phyloP scores from a whole-genome alignment of 139 green algal genomes.

The Zygnema circumcarinatum region DNA sequence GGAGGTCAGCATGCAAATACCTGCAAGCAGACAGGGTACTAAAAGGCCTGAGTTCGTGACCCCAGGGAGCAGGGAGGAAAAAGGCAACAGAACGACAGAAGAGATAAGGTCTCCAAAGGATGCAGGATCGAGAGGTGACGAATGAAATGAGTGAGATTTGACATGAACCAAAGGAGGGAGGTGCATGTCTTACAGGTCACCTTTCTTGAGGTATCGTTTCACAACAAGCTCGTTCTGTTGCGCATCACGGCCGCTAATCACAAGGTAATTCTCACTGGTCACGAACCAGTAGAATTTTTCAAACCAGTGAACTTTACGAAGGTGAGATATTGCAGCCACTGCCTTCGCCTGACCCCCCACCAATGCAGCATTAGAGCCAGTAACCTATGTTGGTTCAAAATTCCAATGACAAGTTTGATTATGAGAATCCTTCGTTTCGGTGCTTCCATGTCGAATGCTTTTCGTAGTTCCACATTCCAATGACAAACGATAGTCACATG shows the following conservation, averaged over 20 bases:
- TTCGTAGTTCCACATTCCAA: too few species aligned
- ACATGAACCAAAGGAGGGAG: not conserved
- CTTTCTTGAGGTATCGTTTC: constrained; percentile 68
- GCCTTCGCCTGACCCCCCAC: constrained; percentile 63
- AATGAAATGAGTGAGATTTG: not conserved
- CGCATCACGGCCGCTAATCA: constrained; percentile 86
- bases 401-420: too few species aligned
- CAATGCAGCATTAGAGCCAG: not conserved
- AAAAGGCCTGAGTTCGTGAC: not conserved
- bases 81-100: not conserved
- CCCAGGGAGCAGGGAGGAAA: constrained; percentile 16
- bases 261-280: constrained; percentile 90
- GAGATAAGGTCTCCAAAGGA: not conserved
- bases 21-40: constrained; percentile 35
- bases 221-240: constrained; percentile 97
- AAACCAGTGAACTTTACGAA: constrained; percentile 94
- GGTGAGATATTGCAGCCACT: constrained; percentile 32
- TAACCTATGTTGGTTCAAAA: too few species aligned
- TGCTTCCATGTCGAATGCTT: too few species aligned
- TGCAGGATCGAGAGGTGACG: not conserved
- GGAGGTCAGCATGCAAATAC: constrained; percentile 95
- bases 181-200: constrained; percentile 50
- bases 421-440: too few species aligned
- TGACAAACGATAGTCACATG: too few species aligned
- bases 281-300: constrained; percentile 98